These are phyloP conservation scores for Clavaria fumosa DNA, from an alignment of 768 basidiomycete genomes.

Conservation along the genomic window DNA sequence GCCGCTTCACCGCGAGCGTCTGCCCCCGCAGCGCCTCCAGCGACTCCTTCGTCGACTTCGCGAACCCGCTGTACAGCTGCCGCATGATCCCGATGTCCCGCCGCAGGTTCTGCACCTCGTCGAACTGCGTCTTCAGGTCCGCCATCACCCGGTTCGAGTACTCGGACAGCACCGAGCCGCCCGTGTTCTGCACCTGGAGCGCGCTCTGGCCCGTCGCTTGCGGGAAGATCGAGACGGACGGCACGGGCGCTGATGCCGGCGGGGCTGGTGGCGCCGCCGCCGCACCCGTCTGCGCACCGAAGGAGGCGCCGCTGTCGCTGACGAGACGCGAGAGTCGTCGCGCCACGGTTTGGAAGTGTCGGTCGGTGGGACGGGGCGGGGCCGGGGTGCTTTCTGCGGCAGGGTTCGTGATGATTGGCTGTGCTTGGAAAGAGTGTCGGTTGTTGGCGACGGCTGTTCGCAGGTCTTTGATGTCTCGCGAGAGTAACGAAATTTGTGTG, in stretches of 20 bases:
- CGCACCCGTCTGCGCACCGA: constrained; percentile 11
- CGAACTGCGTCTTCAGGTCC: constrained; percentile 84
- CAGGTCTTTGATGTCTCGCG: constrained; percentile 85
- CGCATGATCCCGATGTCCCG: constrained; percentile 89
- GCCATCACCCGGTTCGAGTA: constrained; percentile 58
- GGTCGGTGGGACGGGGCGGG: constrained; percentile 54
- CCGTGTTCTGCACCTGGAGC: constrained; percentile 61
- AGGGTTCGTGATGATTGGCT: constrained; percentile 36
- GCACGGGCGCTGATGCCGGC: constrained; percentile 15
- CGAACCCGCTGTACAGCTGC: constrained; percentile 89
- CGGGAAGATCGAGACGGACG: constrained; percentile 28
- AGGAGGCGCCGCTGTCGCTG: constrained; percentile 23
- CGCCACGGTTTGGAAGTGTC: constrained; percentile 58
- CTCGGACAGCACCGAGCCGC: constrained; percentile 57
- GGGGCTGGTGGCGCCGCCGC: constrained; percentile 13
- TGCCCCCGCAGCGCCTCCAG: constrained; percentile 66
- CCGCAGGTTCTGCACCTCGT: constrained; percentile 87
- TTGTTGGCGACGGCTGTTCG: constrained; percentile 44
- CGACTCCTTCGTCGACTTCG: constrained; percentile 80
- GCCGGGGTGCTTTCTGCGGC: constrained; percentile 53
- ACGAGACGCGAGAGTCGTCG: constrained; percentile 61
- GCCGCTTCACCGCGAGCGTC: constrained; percentile 75
- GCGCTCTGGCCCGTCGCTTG: constrained; percentile 56
- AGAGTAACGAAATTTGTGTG: constrained; percentile 66
- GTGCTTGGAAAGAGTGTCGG: constrained; percentile 33